Base-by-base conservation (phyloP, 352 stramenopile species). In the Globisporangium mamillatum region DNA sequence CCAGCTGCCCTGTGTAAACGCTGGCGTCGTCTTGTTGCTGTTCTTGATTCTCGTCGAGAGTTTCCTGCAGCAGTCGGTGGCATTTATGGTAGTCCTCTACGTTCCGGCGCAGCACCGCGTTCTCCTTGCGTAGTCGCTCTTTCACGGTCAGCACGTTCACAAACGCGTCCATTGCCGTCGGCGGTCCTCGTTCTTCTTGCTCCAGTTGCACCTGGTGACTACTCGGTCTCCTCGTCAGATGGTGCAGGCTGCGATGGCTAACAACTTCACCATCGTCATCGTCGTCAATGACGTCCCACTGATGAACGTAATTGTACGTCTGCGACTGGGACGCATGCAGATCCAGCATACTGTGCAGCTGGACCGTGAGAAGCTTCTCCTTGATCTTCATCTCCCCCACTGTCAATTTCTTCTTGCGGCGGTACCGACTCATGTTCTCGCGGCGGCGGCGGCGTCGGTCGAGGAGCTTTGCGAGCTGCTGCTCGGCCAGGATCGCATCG, bases 401-500 rank as follows among this genome's bases (percentile, higher is more conserved):
- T 54, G 75, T 72, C 58, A 73, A 71, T 67, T 80, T 80, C 71
- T 82, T 82, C 76, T 82, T 82, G 38, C 63, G 73, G 2, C 75
- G 68, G 68, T 80, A 82, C 61, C 77, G 75, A 24, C 78, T 67
- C 76, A 82, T 82, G 66, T 82, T 82, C 66, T 82, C 76, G 20
- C 76, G 76, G 64, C 75, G 76, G 25, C 77, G 73, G 53, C 78
- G 68, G 10, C 73, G 74, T 3, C 36, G 24, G 3, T 34, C 36
- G 8, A 36, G 44, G 12, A 44, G 8, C 24, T 64, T 64, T 20
- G 16, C 18, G 41, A 20, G 41, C 16, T 48, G 14, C 16, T 48
- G 41, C 16, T 48, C 41, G 16, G 41, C 16, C 16, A n/a, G 16
- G 16, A n/a, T 48, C 41, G 1, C 16, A 16, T 48, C 41, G 16